phyloP scores from a whole-genome alignment of 2,329 filamentous ascomycete species.

The Emergomyces pasteurianus region DNA sequence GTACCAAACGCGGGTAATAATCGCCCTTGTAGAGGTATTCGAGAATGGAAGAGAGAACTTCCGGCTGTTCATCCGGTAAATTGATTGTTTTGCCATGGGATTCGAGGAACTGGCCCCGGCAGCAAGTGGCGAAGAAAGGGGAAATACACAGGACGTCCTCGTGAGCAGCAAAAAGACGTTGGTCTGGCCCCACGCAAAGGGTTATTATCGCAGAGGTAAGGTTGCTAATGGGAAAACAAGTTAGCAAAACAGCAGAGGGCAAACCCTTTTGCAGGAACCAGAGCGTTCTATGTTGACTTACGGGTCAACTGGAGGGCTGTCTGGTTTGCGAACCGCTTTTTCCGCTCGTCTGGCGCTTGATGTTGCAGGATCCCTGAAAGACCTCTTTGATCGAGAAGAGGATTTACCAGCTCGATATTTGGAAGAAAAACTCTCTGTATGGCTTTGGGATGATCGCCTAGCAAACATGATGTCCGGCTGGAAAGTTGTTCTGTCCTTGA shows the following conservation, averaged over 20 bases:
- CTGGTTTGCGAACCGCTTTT: constrained; percentile 15
- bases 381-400: constrained; percentile 15
- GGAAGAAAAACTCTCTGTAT: constrained; percentile 19
- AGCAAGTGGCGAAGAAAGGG: constrained; percentile 61
- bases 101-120: constrained; percentile 52
- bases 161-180: constrained; percentile 82
- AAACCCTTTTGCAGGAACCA: neutral
- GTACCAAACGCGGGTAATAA: constrained; percentile 72
- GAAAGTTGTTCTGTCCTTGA: neutral
- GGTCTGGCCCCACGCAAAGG: constrained; percentile 65
- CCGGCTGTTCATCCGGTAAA: constrained; percentile 74
- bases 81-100: constrained; percentile 56
- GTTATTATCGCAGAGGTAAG: constrained; percentile 62
- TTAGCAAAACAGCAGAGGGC: neutral
- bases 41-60: constrained; percentile 80
- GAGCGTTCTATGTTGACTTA: constrained; percentile 14
- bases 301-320: constrained; percentile 25
- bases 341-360: constrained; percentile 17
- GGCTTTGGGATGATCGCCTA: constrained; percentile 11
- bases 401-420: constrained; percentile 20
- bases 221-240: constrained; percentile 30
- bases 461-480: constrained; percentile 9
- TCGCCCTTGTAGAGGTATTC: constrained; percentile 93
- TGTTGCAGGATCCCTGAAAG: constrained; percentile 16
- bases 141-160: constrained; percentile 71